These are phyloP conservation scores for Penicillium sp. DNA, from an alignment of 2,329 filamentous ascomycete genomes.

Conservation along the genomic window DNA sequence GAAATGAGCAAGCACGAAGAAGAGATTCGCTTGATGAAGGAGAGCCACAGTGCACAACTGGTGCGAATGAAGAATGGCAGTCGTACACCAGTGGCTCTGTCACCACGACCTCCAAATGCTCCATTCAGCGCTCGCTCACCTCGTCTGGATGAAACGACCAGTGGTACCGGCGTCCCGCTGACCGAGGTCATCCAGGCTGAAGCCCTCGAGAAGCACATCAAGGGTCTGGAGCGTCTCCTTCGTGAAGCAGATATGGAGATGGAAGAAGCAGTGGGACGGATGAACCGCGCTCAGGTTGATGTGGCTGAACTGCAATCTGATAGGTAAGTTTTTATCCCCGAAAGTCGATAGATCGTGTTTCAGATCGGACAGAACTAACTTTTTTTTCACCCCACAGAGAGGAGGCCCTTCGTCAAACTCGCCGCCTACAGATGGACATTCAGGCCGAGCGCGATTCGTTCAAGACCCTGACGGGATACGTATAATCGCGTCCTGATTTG, in stretches of 20 bases:
- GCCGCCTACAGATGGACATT: conserved; percentile 69
- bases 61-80: conserved; percentile 67
- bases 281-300: conserved; percentile 83
- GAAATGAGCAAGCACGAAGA: conserved; percentile 83
- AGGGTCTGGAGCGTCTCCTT: conserved; percentile 82
- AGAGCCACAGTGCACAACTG: conserved; percentile 76
- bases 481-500: conserved; percentile 3
- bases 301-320: conserved; percentile 73
- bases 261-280: conserved; percentile 79
- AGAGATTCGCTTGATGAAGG: conserved; percentile 74
- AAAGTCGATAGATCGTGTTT: conserved; percentile 20
- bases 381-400: conserved; percentile 60
- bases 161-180: conserved; percentile 62
- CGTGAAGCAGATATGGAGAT: conserved; percentile 77
- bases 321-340: conserved; percentile 39
- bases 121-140: conserved; percentile 65
- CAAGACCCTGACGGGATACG: conserved; percentile 50
- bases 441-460: conserved; percentile 66
- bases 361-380: conserved; percentile 8
- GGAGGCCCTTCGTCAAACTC: conserved; percentile 72
- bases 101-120: conserved; percentile 64
- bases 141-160: conserved; percentile 64
- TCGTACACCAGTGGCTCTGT: conserved; percentile 51
- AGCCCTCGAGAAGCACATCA: conserved; percentile 75
- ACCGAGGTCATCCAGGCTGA: conserved; percentile 75